These are phyloP conservation scores for Rutstroemia sp. DNA, from an alignment of 2,329 filamentous ascomycete species.

Conservation along the genomic window DNA sequence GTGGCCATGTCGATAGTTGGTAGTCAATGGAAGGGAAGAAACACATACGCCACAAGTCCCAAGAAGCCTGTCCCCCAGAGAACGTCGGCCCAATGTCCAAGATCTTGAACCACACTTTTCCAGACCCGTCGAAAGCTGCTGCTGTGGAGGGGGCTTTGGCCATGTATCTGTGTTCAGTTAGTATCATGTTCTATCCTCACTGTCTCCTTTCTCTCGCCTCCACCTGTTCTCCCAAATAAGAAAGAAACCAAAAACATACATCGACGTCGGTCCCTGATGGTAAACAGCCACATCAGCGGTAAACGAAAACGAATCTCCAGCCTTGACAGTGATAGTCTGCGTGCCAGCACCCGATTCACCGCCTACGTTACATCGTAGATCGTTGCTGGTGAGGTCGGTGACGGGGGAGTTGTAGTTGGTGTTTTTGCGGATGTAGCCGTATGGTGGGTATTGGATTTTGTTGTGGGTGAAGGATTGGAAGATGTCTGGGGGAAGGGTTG, in stretches of 20 bases:
- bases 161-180: conserved; percentile 16
- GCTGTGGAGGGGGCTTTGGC: conserved; percentile 31
- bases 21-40: no score
- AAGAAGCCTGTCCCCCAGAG: conserved; percentile 10
- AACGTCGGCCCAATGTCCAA: conserved; percentile 29
- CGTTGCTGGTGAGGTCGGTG: conserved; percentile 22
- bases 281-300: conserved; percentile 35
- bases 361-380: conserved; percentile 37
- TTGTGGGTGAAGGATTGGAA: conserved; percentile 21
- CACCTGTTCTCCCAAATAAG: not conserved
- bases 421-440: conserved; percentile 41
- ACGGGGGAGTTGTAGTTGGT: conserved; percentile 43
- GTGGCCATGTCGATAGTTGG: no score
- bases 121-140: conserved; percentile 30
- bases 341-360: conserved; percentile 20
- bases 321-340: conserved; percentile 25
- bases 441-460: conserved; percentile 32
- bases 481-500: conserved; percentile 17
- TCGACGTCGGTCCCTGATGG: conserved; percentile 30
- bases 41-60: conserved; percentile 23
- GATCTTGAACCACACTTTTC: conserved; percentile 33
- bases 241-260: conserved; percentile 12
- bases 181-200: not conserved
- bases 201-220: not conserved
- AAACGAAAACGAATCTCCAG: conserved; percentile 37